Base-by-base conservation (phyloP, 306 rosid genomes). In the Comarum palustre region DNA sequence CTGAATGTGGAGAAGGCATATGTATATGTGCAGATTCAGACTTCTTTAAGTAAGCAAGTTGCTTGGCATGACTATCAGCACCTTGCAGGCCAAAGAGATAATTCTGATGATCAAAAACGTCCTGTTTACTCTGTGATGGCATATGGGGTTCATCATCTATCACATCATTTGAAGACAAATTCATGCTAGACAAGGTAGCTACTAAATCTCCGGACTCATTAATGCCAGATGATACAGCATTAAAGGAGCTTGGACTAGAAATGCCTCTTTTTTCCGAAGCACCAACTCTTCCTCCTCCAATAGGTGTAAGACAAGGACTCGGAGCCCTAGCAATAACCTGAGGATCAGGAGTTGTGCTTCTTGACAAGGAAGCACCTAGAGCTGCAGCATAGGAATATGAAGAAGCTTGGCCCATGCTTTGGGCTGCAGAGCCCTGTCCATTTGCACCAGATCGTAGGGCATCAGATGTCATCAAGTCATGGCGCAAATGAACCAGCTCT, bases 321-420 rank as follows among this genome's bases (percentile, higher is more conserved):
- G 99, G 93, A 74, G 96, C 95, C 83, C 99, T 88, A 63, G 93
- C 87, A 76, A 90, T 83, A 71, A 78, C 69, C 67, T 91, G 99
- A 4, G 96, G 91, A 81, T 94, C 99, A 41, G 99, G 99, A 65
- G 99, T 94, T 55, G 86, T 87, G 83, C 99, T 89, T 84, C 97
- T 77, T 55, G 99, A 94, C 84, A 91, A 68, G 66, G 99, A 85
- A 73, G 91, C 76, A 4, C 99, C 99, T 8, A 94, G 78, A 19
- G 78, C 99, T 59, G 99, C 96, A 72, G 99, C 99, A 79, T 94
- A 94, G 15, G 85, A 25, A 64, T 86, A 91, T 3, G 99, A 88
- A 81, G 90, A 48, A 74, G 82, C 89, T 0, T 73, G 80, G 32
- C 90, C 93, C 52, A 63, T 77, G 77, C 86, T 90, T 76, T 88